Conservation (phyloP, 78 protist species). For the Dictyostelium capitatum region DNA sequence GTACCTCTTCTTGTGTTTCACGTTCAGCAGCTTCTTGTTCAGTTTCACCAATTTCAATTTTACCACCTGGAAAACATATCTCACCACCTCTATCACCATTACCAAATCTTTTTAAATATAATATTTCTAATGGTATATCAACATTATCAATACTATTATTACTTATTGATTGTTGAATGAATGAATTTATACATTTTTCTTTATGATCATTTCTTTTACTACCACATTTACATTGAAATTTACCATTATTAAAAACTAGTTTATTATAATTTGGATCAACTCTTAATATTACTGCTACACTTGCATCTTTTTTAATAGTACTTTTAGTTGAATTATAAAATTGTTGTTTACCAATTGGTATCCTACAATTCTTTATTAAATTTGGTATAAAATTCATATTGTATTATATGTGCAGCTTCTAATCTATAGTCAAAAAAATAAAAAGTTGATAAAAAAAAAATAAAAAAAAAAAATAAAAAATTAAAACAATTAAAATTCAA, state of each 20-base stretch:
- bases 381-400: slow-evolving; percentile 6
- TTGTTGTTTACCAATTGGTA: slow-evolving; percentile 15
- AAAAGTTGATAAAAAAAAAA: background rate
- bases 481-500: no score
- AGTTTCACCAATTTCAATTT: background rate
- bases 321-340: background rate
- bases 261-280: background rate
- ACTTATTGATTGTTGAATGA: slow-evolving; percentile 15
- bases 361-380: slow-evolving; percentile 5
- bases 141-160: background rate
- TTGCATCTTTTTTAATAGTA: background rate
- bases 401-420: background rate
- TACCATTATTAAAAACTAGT: background rate
- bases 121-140: background rate
- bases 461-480: slow-evolving; percentile 13
- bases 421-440: background rate
- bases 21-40: slow-evolving; percentile 56
- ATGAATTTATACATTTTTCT: slow-evolving; percentile 10
- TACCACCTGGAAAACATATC: slow-evolving; percentile 64
- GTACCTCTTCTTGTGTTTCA: slow-evolving; percentile 48
- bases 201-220: slow-evolving; percentile 16
- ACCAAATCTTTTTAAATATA: slow-evolving; percentile 4
- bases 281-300: slow-evolving; percentile 39
- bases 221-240: background rate
- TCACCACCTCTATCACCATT: slow-evolving; percentile 29